Percentiles rank a stretch among this genome's conserved stretches.
These are phyloP conservation scores for Fraxinus baroniana DNA, from an alignment of 305 asterid genomes.

Conservation along the genomic window DNA sequence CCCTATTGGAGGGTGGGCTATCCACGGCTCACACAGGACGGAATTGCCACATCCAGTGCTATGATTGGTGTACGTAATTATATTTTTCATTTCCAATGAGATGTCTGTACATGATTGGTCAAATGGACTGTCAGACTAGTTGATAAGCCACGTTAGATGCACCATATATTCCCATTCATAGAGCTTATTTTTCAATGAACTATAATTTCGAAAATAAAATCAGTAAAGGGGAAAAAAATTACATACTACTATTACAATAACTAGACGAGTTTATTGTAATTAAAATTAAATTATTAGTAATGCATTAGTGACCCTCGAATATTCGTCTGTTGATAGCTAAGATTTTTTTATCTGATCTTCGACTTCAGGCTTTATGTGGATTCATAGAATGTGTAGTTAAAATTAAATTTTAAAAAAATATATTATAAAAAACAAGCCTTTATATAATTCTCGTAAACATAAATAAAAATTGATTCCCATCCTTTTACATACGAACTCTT, in stretches of 20 bases:
- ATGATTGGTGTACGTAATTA: conserved; percentile 23
- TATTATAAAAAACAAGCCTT: not conserved
- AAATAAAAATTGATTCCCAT: not conserved
- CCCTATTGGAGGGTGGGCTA: no score
- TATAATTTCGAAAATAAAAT: no score
- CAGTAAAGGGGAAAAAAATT: no score
- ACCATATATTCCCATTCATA: not conserved
- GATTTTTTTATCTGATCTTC: not conserved
- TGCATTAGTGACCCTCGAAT: no score
- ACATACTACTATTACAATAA: no score
- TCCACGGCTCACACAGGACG: not conserved
- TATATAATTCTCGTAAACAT: no score
- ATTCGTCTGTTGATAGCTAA: not conserved
- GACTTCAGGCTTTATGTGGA: not conserved
- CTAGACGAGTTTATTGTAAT: no score
- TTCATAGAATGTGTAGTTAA: no score
- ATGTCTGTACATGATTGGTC: not conserved
- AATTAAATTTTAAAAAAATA: no score
- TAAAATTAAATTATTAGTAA: no score
- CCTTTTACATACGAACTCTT: not conserved
- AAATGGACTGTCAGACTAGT: not conserved
- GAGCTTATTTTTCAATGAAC: no score
- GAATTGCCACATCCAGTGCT: conserved; percentile 4
- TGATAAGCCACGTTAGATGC: not conserved
- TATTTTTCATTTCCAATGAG: not conserved